phyloP scores from a whole-genome alignment of 768 basidiomycete genomes.

The Suillus decipiens region DNA sequence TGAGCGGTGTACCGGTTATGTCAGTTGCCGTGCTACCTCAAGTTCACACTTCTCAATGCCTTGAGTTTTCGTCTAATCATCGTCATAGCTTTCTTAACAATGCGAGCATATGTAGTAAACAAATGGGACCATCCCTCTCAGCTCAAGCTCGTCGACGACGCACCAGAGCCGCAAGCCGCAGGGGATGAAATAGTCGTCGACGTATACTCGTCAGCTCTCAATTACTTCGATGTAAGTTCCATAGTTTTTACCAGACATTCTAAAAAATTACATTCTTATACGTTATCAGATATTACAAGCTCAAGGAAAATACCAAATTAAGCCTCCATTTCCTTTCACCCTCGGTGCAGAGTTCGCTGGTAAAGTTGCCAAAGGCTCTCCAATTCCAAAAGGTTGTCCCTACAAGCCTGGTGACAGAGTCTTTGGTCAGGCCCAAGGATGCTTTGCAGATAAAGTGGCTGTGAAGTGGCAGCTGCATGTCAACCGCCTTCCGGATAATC shows the following conservation, averaged over 20 bases:
- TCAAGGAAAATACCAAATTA: conserved; percentile 87
- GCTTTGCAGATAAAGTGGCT: conserved; percentile 76
- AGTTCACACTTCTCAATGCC: neutral
- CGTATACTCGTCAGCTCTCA: conserved; percentile 72
- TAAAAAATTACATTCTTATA: too few relatives aligned
- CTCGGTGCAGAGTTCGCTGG: conserved; percentile 89
- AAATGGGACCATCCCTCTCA: conserved; percentile 70
- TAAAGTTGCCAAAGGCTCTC: conserved; percentile 63
- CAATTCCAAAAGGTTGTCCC: conserved; percentile 76
- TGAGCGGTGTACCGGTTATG: neutral
- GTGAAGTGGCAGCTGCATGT: conserved; percentile 47
- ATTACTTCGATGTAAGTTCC: conserved; percentile 67
- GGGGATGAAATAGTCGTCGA: conserved; percentile 69
- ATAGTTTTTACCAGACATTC: conserved; percentile 11
- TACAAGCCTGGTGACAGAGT: conserved; percentile 85
- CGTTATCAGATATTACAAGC: conserved; percentile 69
- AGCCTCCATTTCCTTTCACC: conserved; percentile 83
- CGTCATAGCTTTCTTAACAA: conserved; percentile 31
- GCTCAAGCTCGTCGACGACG: conserved; percentile 52
- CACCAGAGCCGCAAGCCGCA: conserved; percentile 54
- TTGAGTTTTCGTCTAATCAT: neutral
- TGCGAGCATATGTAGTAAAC: conserved; percentile 80
- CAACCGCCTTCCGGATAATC: conserved; percentile 67
- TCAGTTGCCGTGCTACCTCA: neutral
- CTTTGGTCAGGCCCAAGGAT: conserved; percentile 80